Evolutionary conservation across 139 green algal species (phyloP), one percentile per base, ranked within the genome.

Genomic region (Chlamydomonas eustigma): DNA sequence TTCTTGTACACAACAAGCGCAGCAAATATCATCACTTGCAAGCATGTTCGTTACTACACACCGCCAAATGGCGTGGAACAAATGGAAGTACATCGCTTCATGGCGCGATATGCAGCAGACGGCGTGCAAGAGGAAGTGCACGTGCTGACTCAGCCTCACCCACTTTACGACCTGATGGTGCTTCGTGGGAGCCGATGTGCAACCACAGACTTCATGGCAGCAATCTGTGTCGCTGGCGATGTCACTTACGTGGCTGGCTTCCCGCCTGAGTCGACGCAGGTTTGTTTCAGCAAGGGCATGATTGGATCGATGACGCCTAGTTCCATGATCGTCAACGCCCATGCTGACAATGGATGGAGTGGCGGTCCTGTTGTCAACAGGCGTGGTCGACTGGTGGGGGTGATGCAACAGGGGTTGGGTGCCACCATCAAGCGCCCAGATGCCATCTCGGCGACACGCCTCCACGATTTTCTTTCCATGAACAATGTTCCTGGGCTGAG

Each of bases 301-400:
- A 12, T 64, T 24, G 64, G 25, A 24, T 6, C 70, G 6, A 65
- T n/a, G 37, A 34, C 35, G 35, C 4, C 12, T 24, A 39, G 8
- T n/a, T 25, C 70, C 3, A 66, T 37, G 70, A 38, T 37, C 64
- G 70, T 64, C 18, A 64, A 37, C 3, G 37, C 70, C 37, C 37
- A 64, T 35, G 70, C 70, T 35, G 37, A 64, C 44, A n/a, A 24
- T 34, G 70, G 70, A 24, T 76, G 37, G 70, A 38, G 38, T 58
- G 37, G 70, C 3, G 22, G 37, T 24, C 70, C 70, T 31, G 37
- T 64, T 24, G 37, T 64, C 31, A 64, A 64, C 70, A 64, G 34
- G 22, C 3, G 24, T 32, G 37, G 37, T 39, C 18, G 12, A 24
- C 36, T 64, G 36, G 6, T 76, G 8, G 70, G 70, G 3, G 3